Base-by-base conservation (phyloP, 169 alveolate genomes). In the Blepharisma undulans region DNA sequence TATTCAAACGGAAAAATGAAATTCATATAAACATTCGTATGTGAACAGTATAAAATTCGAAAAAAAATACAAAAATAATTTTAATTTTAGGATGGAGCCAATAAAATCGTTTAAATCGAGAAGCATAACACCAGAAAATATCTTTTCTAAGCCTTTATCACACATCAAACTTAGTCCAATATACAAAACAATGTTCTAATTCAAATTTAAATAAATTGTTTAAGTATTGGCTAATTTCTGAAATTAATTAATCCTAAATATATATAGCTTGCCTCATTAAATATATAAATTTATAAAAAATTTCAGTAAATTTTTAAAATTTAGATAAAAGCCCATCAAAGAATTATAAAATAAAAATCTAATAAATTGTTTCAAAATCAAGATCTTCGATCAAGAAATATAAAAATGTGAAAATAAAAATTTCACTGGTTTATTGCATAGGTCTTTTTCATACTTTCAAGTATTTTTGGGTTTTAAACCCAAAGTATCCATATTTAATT, bases 121-220 rank as follows among this genome's bases (percentile, higher is more conserved):
- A 36, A 60, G 74, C 60, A n/a, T 84, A 21, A 84, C 89, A 21
- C 89, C 89, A 4, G 89, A 84, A 48, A 84, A 84, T 84, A 25
- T 84, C 10, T 84, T 84, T 84, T 22, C 34, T 34, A 84, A 25
- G 78, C 89, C 89, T 22, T 19, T n/a, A 48, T 32, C 74, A 25
- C 77, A 84, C n/a, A 21, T 84, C 22, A 32, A 59, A n/a, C 89
- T 84, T 25, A 48, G 77, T 29, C 72, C 89, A 59, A 34, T 84
- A 32, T 22, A 84, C 7, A 84, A 30, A 76, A 25, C 34, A 1
- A 78, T 78, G 29, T 48, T 48, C 14, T 48, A 48, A 48, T 48
- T 48, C 66, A 48, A 48, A 10, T 3, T 48, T 48, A 48, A 18
- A 5, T 12, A 10, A 48, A 48, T 48, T 48, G 66, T 48, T 48